Conservation (phyloP, 345 rosid genomes). For the Citrus maxima region DNA sequence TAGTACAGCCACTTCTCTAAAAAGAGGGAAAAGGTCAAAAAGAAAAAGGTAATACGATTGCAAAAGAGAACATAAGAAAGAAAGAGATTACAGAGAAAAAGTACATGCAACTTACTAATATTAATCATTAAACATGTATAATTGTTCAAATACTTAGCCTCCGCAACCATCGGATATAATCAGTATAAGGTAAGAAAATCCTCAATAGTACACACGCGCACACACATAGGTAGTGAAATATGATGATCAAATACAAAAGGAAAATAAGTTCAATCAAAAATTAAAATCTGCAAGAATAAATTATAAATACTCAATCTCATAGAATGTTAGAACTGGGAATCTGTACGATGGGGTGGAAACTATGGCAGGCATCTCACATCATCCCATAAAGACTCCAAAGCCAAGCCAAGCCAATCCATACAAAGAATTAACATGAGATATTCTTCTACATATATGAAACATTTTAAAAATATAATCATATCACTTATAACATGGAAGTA, state of each 20-base stretch:
- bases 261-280: neutral
- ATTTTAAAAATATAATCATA: neutral
- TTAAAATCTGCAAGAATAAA: neutral
- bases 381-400: too few species aligned
- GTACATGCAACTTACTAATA: neutral
- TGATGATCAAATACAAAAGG: neutral
- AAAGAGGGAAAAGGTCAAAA: neutral
- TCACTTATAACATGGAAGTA: neutral
- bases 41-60: conserved; percentile 17
- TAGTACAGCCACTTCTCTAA: conserved; percentile 80
- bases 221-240: too few species aligned
- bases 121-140: neutral
- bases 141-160: neutral
- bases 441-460: neutral
- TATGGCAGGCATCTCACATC: neutral
- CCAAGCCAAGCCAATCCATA: neutral
- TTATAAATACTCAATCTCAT: neutral
- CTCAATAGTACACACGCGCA: neutral
- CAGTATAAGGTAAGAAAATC: neutral
- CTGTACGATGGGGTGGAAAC: neutral
- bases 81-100: neutral
- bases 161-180: neutral
- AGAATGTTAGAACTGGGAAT: neutral
- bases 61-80: neutral
- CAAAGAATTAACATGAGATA: neutral